Conservation (phyloP, 2,329 filamentous ascomycete species). For the Penicillium sp. region DNA sequence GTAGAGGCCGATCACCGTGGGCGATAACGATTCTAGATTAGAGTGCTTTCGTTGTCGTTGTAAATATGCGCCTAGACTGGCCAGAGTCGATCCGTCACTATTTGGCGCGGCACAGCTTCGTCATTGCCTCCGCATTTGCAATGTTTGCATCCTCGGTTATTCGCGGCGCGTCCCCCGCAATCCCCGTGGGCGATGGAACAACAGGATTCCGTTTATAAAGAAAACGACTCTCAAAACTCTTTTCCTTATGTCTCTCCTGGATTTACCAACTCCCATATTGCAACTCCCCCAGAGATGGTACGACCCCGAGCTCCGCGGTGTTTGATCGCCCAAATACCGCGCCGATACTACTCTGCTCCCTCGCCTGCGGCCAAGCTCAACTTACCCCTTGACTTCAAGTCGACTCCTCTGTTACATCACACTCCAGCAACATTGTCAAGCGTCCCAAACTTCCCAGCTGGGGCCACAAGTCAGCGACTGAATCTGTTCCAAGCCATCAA, state of each 20-base stretch:
- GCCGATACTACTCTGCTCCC: constrained; percentile 48
- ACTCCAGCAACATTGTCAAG: constrained; percentile 68
- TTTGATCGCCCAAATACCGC: constrained; percentile 16
- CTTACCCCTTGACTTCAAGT: constrained; percentile 80
- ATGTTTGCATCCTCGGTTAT: constrained; percentile 27
- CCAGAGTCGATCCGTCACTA: neutral
- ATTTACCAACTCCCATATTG: neutral
- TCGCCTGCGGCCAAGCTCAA: constrained; percentile 65
- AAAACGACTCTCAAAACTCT: neutral
- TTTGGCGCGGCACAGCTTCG: neutral
- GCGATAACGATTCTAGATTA: neutral
- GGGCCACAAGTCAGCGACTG: constrained; percentile 74
- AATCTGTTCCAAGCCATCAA: constrained; percentile 96
- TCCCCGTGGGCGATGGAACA: constrained; percentile 20
- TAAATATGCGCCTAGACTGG: neutral
- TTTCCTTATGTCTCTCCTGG: constrained; percentile 2
- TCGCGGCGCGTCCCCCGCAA: constrained; percentile 25
- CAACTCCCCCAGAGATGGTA: constrained; percentile 10
- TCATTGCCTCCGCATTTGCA: constrained; percentile 17
- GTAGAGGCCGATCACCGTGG: neutral
- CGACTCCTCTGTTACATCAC: constrained; percentile 78
- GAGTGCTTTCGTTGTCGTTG: neutral
- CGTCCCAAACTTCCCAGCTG: constrained; percentile 70
- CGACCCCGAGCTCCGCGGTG: constrained; percentile 16
- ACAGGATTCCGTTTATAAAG: constrained; percentile 14